phyloP scores from a whole-genome alignment of 176 grass and related monocot genomes.

The Thalia dealbata region DNA sequence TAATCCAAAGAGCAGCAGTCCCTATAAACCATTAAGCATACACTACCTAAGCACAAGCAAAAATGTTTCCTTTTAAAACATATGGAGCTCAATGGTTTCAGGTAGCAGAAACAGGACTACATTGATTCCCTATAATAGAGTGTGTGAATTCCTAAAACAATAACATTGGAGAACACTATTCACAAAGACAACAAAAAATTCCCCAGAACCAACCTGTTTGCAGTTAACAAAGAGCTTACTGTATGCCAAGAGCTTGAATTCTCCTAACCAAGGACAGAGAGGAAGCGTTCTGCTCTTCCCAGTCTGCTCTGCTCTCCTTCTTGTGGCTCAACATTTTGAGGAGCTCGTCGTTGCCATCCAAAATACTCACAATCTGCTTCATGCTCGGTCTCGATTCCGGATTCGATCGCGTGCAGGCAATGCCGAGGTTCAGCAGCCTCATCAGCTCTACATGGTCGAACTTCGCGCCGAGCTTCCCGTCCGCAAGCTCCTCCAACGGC shows the following conservation, averaged over 20 bases:
- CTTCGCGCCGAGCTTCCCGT: conserved; percentile 37
- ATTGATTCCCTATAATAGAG: not conserved
- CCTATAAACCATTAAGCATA: not conserved
- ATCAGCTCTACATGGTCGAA: conserved; percentile 31
- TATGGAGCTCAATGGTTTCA: not conserved
- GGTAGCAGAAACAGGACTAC: not conserved
- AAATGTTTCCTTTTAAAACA: not conserved
- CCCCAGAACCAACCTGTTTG: not conserved
- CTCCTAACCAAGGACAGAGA: conserved; percentile 43
- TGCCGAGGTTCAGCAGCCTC: conserved; percentile 47
- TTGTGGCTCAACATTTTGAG: conserved; percentile 27
- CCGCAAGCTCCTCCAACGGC: conserved; percentile 30
- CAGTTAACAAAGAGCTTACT: conserved; percentile 20
- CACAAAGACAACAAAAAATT: not conserved
- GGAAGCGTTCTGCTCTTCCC: conserved; percentile 43
- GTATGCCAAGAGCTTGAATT: conserved; percentile 77
- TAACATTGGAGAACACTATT: not conserved
- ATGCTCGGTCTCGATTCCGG: conserved; percentile 48
- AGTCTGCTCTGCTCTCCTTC: conserved; percentile 39
- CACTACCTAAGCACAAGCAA: no score
- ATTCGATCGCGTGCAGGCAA: conserved; percentile 50
- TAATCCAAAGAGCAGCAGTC: not conserved
- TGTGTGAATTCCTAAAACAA: not conserved
- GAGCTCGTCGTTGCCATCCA: conserved; percentile 68
- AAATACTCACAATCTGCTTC: conserved; percentile 57